Percentiles rank a stretch among this genome's conserved stretches.
phyloP scores from a whole-genome alignment of 2,329 filamentous ascomycete genomes.

The Claviceps sp. region DNA sequence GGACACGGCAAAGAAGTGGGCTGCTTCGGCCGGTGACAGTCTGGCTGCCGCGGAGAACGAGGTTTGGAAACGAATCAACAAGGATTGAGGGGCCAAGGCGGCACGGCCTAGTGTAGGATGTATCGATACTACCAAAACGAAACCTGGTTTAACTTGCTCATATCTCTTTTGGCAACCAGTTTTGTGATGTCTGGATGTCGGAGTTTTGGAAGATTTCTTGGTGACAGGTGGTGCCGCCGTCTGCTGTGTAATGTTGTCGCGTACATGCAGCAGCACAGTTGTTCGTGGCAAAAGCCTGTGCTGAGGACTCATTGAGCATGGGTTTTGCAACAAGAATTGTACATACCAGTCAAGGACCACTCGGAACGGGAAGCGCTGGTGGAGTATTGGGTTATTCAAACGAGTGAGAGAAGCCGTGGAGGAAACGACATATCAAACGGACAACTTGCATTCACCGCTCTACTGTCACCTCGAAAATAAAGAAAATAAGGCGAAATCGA shows the following conservation, averaged over 20 bases:
- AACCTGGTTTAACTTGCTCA: neutral
- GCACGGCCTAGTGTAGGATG: neutral
- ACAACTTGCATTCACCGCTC: neutral
- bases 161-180: neutral
- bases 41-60: constrained; percentile 45
- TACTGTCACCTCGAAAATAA: too few species aligned
- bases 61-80: constrained; percentile 51
- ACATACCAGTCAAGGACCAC: neutral
- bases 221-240: neutral
- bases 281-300: neutral
- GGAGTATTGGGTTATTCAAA: neutral
- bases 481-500: too few species aligned
- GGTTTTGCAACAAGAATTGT: neutral
- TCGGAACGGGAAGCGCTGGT: neutral
- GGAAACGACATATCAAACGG: constrained; percentile 2
- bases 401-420: neutral
- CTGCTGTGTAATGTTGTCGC: neutral
- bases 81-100: constrained; percentile 22
- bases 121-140: constrained; percentile 1
- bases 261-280: neutral
- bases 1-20: constrained; percentile 45
- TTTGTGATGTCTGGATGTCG: neutral
- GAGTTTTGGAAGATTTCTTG: neutral
- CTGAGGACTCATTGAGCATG: constrained; percentile 1
- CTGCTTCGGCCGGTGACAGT: constrained; percentile 41